Conservation (phyloP, 2,329 filamentous ascomycete species). For the Aureobasidium sp. region DNA sequence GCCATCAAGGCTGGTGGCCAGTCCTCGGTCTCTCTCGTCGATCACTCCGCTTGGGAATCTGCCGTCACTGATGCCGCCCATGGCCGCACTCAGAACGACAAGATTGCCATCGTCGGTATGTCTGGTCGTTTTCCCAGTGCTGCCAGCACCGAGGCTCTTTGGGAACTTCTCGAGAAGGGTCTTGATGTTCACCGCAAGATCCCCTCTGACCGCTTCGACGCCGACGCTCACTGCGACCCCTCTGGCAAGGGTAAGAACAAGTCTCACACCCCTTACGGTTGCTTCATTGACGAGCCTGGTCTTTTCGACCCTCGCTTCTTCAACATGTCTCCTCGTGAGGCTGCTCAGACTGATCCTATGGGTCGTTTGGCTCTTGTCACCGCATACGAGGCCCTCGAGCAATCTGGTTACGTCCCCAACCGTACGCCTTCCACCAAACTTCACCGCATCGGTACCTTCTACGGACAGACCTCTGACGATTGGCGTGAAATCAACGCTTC, state of each 20-base stretch:
- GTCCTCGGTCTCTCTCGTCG: slow-evolving; percentile 35
- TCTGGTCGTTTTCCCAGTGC: slow-evolving; percentile 70
- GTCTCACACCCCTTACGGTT: slow-evolving; percentile 68
- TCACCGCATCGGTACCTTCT: slow-evolving; percentile 63
- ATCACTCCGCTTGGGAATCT: slow-evolving; percentile 40
- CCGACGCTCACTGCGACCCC: slow-evolving; percentile 62
- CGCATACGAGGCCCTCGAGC: slow-evolving; percentile 75
- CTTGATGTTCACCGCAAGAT: slow-evolving; percentile 65
- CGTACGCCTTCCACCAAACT: slow-evolving; percentile 60
- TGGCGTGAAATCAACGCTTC: slow-evolving; percentile 69
- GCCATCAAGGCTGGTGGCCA: slow-evolving; percentile 47
- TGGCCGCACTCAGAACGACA: slow-evolving; percentile 51
- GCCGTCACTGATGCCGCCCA: slow-evolving; percentile 24
- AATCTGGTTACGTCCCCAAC: slow-evolving; percentile 70
- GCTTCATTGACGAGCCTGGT: slow-evolving; percentile 68
- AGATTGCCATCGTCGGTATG: slow-evolving; percentile 81
- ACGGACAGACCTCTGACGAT: slow-evolving; percentile 68
- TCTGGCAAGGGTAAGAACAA: slow-evolving; percentile 69
- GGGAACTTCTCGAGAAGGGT: slow-evolving; percentile 68
- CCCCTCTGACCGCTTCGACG: slow-evolving; percentile 66
- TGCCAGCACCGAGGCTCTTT: slow-evolving; percentile 62
- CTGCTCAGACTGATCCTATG: slow-evolving; percentile 73
- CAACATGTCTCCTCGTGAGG: slow-evolving; percentile 79
- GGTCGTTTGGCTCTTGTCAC: slow-evolving; percentile 69
- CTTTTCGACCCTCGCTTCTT: slow-evolving; percentile 79